phyloP scores from a whole-genome alignment of 2,329 filamentous ascomycete species.

The Penicillium janthinellum region DNA sequence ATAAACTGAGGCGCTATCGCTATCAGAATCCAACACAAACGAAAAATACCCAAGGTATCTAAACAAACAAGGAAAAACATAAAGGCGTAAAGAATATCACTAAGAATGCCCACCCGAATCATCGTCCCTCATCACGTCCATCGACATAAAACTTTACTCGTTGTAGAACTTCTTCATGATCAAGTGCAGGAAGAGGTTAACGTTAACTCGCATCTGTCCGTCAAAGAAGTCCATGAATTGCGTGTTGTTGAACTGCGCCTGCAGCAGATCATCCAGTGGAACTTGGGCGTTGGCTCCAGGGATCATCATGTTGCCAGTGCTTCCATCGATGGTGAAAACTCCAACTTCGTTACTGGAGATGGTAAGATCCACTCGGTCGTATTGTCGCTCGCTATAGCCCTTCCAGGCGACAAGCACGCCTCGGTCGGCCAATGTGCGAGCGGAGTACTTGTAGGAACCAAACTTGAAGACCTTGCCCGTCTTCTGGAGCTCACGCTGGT shows the following conservation, averaged over 20 bases:
- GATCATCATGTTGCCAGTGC: slow-evolving; percentile 89
- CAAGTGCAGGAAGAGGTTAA: slow-evolving; percentile 93
- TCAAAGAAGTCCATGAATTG: slow-evolving; percentile 97
- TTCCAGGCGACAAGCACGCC: slow-evolving; percentile 92
- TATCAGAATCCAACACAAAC: slow-evolving; percentile 18
- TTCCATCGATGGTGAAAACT: slow-evolving; percentile 89
- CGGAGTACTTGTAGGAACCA: slow-evolving; percentile 96
- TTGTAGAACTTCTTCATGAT: slow-evolving; percentile 98
- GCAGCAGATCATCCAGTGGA: slow-evolving; percentile 87
- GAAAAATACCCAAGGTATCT: slow-evolving; percentile 30
- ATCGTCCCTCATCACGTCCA: slow-evolving; percentile 28
- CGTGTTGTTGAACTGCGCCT: slow-evolving; percentile 95
- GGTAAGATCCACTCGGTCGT: slow-evolving; percentile 90
- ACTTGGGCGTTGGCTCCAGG: slow-evolving; percentile 88
- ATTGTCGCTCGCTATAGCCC: slow-evolving; percentile 78
- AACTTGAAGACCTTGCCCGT: slow-evolving; percentile 95
- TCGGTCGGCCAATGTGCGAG: slow-evolving; percentile 84
- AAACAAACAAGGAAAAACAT: slow-evolving; percentile 18
- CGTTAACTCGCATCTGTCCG: slow-evolving; percentile 82
- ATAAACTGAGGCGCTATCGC: slow-evolving; percentile 24
- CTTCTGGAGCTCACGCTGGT: slow-evolving; percentile 91
- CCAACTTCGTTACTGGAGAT: slow-evolving; percentile 94
- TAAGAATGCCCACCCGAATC: slow-evolving; percentile 23
- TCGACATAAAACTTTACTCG: slow-evolving; percentile 37
- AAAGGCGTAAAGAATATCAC: slow-evolving; percentile 18